Evolutionary conservation across 1,284 basidiomycete species (phyloP).

Genomic region (Stygiomarasmius scandens): DNA sequence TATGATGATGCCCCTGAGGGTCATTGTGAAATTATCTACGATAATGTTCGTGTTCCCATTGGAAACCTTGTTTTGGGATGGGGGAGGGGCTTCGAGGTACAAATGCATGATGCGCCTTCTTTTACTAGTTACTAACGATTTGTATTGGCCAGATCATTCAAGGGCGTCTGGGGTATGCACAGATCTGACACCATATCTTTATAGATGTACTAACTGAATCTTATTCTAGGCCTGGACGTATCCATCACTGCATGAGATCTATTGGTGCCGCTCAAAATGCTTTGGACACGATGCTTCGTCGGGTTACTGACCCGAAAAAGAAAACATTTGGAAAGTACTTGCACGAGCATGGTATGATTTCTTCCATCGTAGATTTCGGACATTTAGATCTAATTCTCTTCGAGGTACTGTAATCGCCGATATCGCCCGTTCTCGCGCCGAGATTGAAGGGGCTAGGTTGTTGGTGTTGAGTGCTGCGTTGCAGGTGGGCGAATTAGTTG

Average conservation of each 20-base stretch:
- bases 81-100: conserved; percentile 90
- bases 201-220: conserved; percentile 2
- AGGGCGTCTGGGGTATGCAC: conserved; percentile 86
- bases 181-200: background rate
- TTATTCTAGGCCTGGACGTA: conserved; percentile 78
- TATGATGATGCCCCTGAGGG: conserved; percentile 96
- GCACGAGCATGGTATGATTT: conserved; percentile 79
- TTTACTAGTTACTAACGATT: background rate
- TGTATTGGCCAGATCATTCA: conserved; percentile 78
- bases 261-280: conserved; percentile 88
- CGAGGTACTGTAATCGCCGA: conserved; percentile 86
- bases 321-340: conserved; percentile 95
- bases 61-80: conserved; percentile 88
- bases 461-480: conserved; percentile 93
- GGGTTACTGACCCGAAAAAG: conserved; percentile 89
- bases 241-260: conserved; percentile 98
- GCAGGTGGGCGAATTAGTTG: conserved; percentile 49
- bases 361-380: background rate
- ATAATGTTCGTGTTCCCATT: conserved; percentile 89
- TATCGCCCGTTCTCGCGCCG: conserved; percentile 90
- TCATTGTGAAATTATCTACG: conserved; percentile 94
- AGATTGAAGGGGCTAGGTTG: conserved; percentile 87
- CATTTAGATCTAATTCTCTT: background rate
- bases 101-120: background rate
- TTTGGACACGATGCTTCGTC: conserved; percentile 85